Conservation (phyloP, 257 asterid species). For the Nicotiana attenuata region DNA sequence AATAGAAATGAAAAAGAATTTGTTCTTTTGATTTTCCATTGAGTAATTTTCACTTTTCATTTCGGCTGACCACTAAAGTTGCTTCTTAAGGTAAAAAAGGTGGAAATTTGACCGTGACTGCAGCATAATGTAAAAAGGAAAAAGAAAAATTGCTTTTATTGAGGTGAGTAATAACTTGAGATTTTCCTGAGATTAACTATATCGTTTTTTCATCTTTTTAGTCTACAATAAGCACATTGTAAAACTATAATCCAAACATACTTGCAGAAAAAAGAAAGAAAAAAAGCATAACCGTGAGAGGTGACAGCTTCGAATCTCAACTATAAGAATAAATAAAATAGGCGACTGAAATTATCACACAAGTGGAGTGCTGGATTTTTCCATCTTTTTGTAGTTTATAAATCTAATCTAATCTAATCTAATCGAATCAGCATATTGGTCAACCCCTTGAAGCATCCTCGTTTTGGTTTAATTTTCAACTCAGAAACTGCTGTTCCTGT, state of each 20-base stretch:
- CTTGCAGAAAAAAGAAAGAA: too few relatives aligned
- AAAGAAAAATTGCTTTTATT: background rate
- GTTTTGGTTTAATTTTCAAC: slow-evolving; percentile 1
- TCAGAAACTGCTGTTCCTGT: background rate
- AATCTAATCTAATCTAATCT: background rate
- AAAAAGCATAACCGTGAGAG: background rate
- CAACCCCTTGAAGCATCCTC: slow-evolving; percentile 32
- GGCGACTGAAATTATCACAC: slow-evolving; percentile 9
- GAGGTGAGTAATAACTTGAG: too few relatives aligned
- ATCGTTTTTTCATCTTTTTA: background rate
- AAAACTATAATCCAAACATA: too few relatives aligned
- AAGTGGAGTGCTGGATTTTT: slow-evolving; percentile 27
- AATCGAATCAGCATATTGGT: slow-evolving; percentile 22
- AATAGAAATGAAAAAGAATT: background rate
- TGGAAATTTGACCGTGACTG: background rate
- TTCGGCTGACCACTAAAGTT: background rate
- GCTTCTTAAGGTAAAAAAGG: background rate
- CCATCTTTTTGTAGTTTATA: slow-evolving; percentile 9
- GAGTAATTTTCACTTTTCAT: background rate
- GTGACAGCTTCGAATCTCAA: background rate
- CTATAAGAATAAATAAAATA: background rate
- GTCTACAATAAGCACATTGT: too few relatives aligned
- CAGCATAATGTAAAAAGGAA: background rate
- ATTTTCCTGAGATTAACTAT: background rate
- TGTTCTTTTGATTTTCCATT: background rate